Percentiles rank a stretch among this genome's conserved stretches.
phyloP scores from a whole-genome alignment of 495 filamentous ascomycete species.

The Hypoxylon crocopeplum region DNA sequence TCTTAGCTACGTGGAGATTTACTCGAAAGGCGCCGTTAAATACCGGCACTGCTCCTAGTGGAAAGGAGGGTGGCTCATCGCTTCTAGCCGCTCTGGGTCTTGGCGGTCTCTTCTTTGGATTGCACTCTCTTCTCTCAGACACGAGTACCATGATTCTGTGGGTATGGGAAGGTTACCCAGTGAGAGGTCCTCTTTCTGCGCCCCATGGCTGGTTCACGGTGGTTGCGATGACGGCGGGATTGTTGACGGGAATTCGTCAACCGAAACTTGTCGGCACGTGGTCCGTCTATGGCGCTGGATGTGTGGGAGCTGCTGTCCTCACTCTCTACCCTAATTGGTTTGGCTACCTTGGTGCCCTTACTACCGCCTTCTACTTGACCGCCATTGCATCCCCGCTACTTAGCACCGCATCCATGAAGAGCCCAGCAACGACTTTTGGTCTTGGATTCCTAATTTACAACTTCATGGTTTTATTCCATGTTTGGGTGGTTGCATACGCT shows the following conservation, averaged over 20 bases:
- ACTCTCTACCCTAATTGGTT: conserved; percentile 84
- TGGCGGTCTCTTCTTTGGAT: conserved; percentile 84
- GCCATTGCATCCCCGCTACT: conserved; percentile 82
- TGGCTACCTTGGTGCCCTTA: conserved; percentile 86
- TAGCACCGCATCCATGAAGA: conserved; percentile 73
- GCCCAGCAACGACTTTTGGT: conserved; percentile 80
- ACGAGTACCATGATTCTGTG: conserved; percentile 99
- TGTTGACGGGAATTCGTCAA: conserved; percentile 77
- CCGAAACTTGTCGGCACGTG: conserved; percentile 76
- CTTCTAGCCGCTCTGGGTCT: conserved; percentile 77
- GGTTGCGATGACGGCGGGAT: conserved; percentile 82
- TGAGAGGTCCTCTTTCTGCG: conserved; percentile 85
- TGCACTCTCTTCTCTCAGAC: conserved; percentile 93
- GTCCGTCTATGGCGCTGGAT: conserved; percentile 80
- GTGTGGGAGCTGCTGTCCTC: conserved; percentile 78
- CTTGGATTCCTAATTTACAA: conserved; percentile 90
- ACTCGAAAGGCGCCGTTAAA: conserved; percentile 64
- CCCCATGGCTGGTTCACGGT: conserved; percentile 88
- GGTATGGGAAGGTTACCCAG: conserved; percentile 98
- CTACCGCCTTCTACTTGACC: conserved; percentile 79
- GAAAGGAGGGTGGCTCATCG: conserved; percentile 66
- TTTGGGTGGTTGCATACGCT: conserved; percentile 98
- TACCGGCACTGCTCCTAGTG: conserved; percentile 50
- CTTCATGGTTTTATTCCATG: conserved; percentile 88
- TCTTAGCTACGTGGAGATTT: conserved; percentile 75